A percentile compares a stretch with the other conserved stretches of the same genome.
Evolutionary conservation across 139 green algal genomes (phyloP).

Genomic region (Astrephomene gubernaculifera): DNA sequence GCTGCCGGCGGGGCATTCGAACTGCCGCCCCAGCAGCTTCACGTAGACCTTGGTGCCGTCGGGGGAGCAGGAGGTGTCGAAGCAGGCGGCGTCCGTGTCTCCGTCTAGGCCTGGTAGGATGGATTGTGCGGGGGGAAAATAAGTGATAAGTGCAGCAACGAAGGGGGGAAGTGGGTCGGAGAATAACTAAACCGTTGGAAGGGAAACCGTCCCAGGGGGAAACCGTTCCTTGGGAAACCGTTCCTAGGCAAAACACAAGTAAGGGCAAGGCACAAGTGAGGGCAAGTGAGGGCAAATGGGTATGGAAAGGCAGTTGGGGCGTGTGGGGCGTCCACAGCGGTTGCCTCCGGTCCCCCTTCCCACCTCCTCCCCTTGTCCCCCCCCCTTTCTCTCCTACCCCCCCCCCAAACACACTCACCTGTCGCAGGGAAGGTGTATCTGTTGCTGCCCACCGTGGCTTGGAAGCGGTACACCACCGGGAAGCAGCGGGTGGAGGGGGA

Average conservation of each 20-base stretch:
- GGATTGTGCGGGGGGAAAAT: background rate
- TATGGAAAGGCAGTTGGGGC: background rate
- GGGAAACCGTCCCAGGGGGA: background rate
- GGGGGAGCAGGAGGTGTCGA: conserved; percentile 21
- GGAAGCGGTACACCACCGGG: conserved; percentile 50
- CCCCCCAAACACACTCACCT: conserved; percentile 2
- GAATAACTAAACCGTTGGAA: too few relatives aligned
- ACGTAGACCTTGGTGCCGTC: conserved; percentile 37
- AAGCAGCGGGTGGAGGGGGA: conserved; percentile 39
- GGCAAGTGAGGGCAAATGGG: background rate
- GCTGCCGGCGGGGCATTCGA: conserved; percentile 46
- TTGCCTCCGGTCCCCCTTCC: background rate
- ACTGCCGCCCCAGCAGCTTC: conserved; percentile 34
- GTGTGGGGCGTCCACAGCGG: background rate
- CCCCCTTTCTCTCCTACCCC: background rate
- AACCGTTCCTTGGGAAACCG: background rate
- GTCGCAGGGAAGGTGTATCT: conserved; percentile 26
- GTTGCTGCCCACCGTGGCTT: background rate
- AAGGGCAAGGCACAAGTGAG: background rate
- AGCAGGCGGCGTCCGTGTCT: conserved; percentile 25
- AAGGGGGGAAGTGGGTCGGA: background rate
- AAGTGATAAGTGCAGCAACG: background rate
- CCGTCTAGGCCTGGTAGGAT: background rate
- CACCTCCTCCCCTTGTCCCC: background rate
- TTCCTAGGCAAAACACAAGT: background rate